Conservation (phyloP, 371 early-diverging fungal species). For the Saksenaea oblongispora region DNA sequence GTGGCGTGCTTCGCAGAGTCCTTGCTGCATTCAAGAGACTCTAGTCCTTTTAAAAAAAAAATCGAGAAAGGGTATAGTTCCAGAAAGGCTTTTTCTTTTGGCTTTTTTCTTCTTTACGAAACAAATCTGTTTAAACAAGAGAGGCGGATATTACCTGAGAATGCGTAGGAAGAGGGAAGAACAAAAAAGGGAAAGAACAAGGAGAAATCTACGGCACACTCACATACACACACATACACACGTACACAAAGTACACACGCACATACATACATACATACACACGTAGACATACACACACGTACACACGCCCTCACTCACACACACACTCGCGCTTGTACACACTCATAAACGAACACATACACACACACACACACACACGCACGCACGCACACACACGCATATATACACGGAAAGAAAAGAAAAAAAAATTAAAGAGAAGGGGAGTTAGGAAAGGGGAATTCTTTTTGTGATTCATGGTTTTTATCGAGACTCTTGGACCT, state of each 20-base stretch:
- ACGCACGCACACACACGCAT: neutral
- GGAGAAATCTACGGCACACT: too few relatives aligned
- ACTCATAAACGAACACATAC: too few relatives aligned
- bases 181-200: neutral
- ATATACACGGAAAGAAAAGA: neutral
- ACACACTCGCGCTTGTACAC: too few relatives aligned
- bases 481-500: constrained; percentile 50
- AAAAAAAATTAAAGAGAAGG: neutral
- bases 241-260: too few relatives aligned
- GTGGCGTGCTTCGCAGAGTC: neutral
- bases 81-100: too few relatives aligned
- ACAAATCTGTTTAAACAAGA: too few relatives aligned
- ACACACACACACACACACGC: neutral
- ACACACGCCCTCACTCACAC: too few relatives aligned
- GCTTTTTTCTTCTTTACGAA: neutral
- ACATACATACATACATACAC: too few relatives aligned
- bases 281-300: too few relatives aligned
- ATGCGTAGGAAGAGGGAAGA: neutral
- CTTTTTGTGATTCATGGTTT: constrained; percentile 3
- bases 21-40: constrained; percentile 3
- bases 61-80: too few relatives aligned
- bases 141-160: too few relatives aligned
- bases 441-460: neutral
- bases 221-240: too few relatives aligned
- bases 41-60: neutral